phyloP scores from a whole-genome alignment of 306 rosid genomes.

The Cyamopsis tetragonoloba region DNA sequence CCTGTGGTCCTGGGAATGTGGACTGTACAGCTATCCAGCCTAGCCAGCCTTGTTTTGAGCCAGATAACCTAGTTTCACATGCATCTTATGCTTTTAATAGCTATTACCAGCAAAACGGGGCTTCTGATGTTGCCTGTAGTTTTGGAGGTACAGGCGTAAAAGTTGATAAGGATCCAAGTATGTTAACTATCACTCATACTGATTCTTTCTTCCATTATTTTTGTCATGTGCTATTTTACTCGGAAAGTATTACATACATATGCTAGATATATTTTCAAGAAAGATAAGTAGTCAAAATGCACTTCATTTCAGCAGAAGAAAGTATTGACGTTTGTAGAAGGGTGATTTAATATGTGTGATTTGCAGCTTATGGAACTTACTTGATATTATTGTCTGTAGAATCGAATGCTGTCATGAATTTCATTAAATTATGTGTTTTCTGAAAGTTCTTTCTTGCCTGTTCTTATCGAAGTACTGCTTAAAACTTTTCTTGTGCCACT shows the following conservation, averaged over 20 bases:
- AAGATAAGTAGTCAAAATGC: not conserved
- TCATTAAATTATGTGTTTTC: not conserved
- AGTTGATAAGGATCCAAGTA: slow-evolving; percentile 94
- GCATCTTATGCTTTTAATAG: slow-evolving; percentile 90
- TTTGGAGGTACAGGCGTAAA: slow-evolving; percentile 83
- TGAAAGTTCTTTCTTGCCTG: not conserved
- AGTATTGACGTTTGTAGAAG: not conserved
- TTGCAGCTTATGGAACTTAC: not conserved
- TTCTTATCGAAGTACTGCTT: not conserved
- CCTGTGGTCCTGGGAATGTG: slow-evolving; percentile 94
- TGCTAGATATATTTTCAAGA: not conserved
- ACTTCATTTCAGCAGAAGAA: not conserved
- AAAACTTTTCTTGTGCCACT: not conserved
- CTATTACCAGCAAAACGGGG: slow-evolving; percentile 92
- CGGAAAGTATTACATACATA: not conserved
- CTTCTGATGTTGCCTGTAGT: slow-evolving; percentile 88
- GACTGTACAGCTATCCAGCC: slow-evolving; percentile 94
- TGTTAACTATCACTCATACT: slow-evolving; percentile 21
- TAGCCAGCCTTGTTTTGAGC: slow-evolving; percentile 93
- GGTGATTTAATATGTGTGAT: not conserved
- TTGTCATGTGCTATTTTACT: not conserved
- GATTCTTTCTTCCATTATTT: not conserved
- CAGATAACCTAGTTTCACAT: slow-evolving; percentile 76
- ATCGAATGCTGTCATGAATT: not conserved
- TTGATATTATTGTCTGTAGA: not conserved